Evolutionary conservation across 208 protist genomes (phyloP), one percentile per base, ranked within the genome.

Genomic region (Sergeia podlipaevii): DNA sequence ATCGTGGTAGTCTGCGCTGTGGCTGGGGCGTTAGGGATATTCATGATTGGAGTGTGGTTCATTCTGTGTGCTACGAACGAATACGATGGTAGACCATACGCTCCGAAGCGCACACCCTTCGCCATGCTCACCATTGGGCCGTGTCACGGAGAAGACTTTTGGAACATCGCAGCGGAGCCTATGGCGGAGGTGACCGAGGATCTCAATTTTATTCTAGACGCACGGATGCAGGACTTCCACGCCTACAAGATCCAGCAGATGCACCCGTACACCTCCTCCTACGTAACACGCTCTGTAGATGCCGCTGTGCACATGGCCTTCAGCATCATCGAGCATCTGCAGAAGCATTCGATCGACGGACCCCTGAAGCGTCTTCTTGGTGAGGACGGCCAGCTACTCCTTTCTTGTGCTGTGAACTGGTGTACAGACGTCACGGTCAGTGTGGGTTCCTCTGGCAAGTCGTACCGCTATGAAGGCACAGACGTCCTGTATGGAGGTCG

Each of bases 401-500:
- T 93, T 38, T 65, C 71, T 15, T 86, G 74, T 48, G 71, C 81
- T n/a, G 70, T 90, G 23, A 77, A 93, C 71, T 93, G 82, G 80
- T 93, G 86, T 54, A 77, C 46, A 23, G 71, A 89, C 49, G 85
- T 76, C 4, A 74, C 43, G 20, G 79, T 93, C 17, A 60, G 53
- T 11, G 24, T 60, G 13, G 77, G 87, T 15, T 59, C 60, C 17
- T 59, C 46, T 4, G 62, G 36, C 36, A 51, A 67, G 41, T 38
- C 11, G n/a, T 65, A 59, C 56, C 75, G 65, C 48, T 93, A 89
- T 44, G 79, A 79, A 28, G 85, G 85, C 18, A 65, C 74, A 18
- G 85, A 93, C 50, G 53, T 93, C 13, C 54, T 76, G 23, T 85
- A 79, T 55, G 61, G 71, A 23, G 70, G 52, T 38, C 77, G 78